Conservation (phyloP, 768 basidiomycete species). For the Boletus speciosus region DNA sequence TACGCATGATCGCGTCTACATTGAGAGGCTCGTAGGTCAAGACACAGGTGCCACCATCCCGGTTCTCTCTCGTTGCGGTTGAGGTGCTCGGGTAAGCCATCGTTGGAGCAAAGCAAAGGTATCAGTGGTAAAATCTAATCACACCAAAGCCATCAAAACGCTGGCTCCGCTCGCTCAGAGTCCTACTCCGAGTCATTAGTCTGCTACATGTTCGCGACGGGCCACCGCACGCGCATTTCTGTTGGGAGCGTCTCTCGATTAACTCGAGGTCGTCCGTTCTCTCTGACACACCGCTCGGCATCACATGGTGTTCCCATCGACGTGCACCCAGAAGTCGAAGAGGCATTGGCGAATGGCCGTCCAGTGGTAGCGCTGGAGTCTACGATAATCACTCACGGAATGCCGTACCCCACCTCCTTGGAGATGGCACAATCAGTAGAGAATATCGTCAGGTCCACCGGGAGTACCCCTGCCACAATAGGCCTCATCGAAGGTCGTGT, state of each 20-base stretch:
- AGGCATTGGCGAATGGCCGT: slow-evolving; percentile 61
- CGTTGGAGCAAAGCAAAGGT: not conserved
- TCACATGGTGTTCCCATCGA: slow-evolving; percentile 45
- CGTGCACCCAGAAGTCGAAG: slow-evolving; percentile 77
- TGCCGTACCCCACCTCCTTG: slow-evolving; percentile 77
- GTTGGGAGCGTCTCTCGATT: slow-evolving; percentile 2
- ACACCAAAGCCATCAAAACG: not conserved
- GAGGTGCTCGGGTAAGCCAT: slow-evolving; percentile 29
- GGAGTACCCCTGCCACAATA: slow-evolving; percentile 88
- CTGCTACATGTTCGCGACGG: slow-evolving; percentile 14
- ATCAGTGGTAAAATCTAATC: not conserved
- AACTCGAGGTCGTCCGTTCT: slow-evolving; percentile 2
- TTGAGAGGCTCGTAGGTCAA: slow-evolving; percentile 62
- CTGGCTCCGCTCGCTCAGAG: not conserved
- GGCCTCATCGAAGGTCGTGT: slow-evolving; percentile 79
- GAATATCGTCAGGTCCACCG: slow-evolving; percentile 64
- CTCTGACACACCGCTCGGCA: not conserved
- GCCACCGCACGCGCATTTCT: slow-evolving; percentile 1
- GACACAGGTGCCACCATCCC: slow-evolving; percentile 35
- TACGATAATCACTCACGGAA: slow-evolving; percentile 89
- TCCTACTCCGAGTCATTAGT: not conserved
- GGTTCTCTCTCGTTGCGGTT: slow-evolving; percentile 22
- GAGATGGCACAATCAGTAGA: slow-evolving; percentile 72
- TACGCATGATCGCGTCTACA: slow-evolving; percentile 52
- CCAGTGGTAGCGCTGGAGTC: slow-evolving; percentile 91